phyloP scores from a whole-genome alignment of 2,329 filamentous ascomycete species.

The Alternaria sp. region DNA sequence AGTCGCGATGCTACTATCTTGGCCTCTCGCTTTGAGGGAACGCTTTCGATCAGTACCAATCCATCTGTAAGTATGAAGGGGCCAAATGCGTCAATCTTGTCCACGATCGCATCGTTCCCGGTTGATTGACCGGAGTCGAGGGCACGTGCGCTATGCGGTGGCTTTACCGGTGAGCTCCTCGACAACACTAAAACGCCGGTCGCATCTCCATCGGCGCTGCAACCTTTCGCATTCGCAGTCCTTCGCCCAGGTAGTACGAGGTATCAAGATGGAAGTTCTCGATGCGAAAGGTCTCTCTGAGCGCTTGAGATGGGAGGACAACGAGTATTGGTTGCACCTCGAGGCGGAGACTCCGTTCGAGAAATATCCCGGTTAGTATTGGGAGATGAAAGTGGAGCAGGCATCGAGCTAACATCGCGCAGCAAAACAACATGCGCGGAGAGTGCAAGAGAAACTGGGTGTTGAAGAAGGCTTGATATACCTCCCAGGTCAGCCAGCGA shows the following conservation, averaged over 20 bases:
- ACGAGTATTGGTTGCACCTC: constrained; percentile 50
- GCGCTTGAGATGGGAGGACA: constrained; percentile 37
- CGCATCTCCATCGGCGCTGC: constrained; percentile 17
- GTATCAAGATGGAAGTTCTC: constrained; percentile 33
- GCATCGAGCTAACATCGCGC: constrained; percentile 10
- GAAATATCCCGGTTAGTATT: constrained; percentile 51
- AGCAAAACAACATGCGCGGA: constrained; percentile 54
- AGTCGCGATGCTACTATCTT: background rate
- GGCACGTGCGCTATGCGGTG: constrained; percentile 10
- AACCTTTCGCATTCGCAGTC: constrained; percentile 19
- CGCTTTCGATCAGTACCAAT: background rate
- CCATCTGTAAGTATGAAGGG: constrained; percentile 6
- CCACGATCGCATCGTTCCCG: constrained; percentile 2
- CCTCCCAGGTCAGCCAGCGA: constrained; percentile 61
- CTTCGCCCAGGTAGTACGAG: constrained; percentile 21
- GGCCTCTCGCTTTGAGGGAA: background rate
- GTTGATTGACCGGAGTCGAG: constrained; percentile 18
- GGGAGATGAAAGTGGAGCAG: background rate
- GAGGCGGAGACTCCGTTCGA: constrained; percentile 44
- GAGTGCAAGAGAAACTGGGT: constrained; percentile 49
- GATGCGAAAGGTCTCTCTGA: constrained; percentile 41
- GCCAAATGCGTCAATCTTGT: constrained; percentile 4
- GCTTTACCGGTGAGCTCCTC: constrained; percentile 24
- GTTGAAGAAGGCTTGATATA: constrained; percentile 61
- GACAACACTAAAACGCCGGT: constrained; percentile 23